Percentiles rank a stretch among this genome's conserved stretches.
Conservation (phyloP, 2,329 filamentous ascomycete genomes). For the Parascedosporium putredinis region DNA sequence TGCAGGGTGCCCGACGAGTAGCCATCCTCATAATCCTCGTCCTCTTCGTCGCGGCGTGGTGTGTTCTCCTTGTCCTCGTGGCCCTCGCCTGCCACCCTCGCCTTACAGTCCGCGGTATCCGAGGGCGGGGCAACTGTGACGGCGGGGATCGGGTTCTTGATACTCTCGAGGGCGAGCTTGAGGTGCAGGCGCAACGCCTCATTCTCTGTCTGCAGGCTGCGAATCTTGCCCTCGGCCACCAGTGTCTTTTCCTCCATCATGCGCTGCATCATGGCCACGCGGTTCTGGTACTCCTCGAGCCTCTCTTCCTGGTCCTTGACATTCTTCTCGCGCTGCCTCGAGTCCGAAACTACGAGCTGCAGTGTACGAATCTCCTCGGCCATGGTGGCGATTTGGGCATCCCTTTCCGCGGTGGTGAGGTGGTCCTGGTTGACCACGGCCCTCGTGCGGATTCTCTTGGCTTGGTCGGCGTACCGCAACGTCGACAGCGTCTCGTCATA, state of each 20-base stretch:
- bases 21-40: conserved; percentile 51
- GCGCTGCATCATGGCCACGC: conserved; percentile 81
- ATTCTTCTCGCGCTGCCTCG: conserved; percentile 60
- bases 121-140: conserved; percentile 29
- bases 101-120: conserved; percentile 13
- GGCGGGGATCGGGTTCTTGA: conserved; percentile 82
- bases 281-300: conserved; percentile 88
- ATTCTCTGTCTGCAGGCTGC: conserved; percentile 79
- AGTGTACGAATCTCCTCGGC: conserved; percentile 82
- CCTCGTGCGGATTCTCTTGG: conserved; percentile 90
- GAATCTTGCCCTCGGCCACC: conserved; percentile 88
- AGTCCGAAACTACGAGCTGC: conserved; percentile 64
- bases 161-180: conserved; percentile 70
- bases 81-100: conserved; percentile 14
- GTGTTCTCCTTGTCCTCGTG: conserved; percentile 23
- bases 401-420: conserved; percentile 82
- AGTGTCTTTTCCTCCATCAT: conserved; percentile 92
- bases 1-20: conserved; percentile 33
- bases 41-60: conserved; percentile 32
- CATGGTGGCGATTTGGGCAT: conserved; percentile 91
- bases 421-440: conserved; percentile 94
- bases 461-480: conserved; percentile 92
- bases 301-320: conserved; percentile 69
- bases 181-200: conserved; percentile 81
- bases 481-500: conserved; percentile 97